Evolutionary conservation across 352 stramenopile species (phyloP).

Genomic region (Phytophthora rubi): DNA sequence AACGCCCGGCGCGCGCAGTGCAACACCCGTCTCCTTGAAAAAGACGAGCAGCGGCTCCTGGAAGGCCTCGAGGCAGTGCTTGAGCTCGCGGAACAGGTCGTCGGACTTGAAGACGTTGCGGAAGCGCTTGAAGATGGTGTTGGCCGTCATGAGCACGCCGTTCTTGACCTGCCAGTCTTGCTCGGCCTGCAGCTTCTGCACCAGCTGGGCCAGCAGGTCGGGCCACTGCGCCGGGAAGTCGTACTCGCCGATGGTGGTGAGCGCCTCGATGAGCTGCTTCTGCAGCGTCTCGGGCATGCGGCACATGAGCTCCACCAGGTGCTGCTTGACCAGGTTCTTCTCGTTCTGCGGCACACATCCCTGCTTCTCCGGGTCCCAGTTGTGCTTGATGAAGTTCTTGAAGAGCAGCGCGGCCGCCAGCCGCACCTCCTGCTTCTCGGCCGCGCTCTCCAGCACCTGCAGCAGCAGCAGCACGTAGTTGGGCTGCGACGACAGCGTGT

Average conservation of each 20-base stretch:
- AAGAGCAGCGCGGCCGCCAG: slow-evolving; percentile 89
- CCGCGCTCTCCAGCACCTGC: slow-evolving; percentile 71
- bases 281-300: slow-evolving; percentile 93
- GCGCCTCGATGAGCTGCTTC: slow-evolving; percentile 96
- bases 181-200: slow-evolving; percentile 92
- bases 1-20: slow-evolving; percentile 49
- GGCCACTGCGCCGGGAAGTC: slow-evolving; percentile 99
- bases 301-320: slow-evolving; percentile 99
- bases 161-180: slow-evolving; percentile 93
- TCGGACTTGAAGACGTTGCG: slow-evolving; percentile 97
- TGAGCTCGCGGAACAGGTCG: slow-evolving; percentile 94
- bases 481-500: slow-evolving; percentile 59
- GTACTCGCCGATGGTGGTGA: slow-evolving; percentile 96
- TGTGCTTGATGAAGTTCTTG: slow-evolving; percentile 99
- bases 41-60: slow-evolving; percentile 84
- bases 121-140: slow-evolving; percentile 98
- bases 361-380: slow-evolving; percentile 93
- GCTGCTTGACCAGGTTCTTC: slow-evolving; percentile 95
- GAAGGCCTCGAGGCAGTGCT: slow-evolving; percentile 95
- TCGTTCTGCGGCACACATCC: slow-evolving; percentile 82
- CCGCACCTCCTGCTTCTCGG: slow-evolving; percentile 69
- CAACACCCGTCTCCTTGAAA: slow-evolving; percentile 74
- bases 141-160: slow-evolving; percentile 97
- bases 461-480: slow-evolving; percentile 80
- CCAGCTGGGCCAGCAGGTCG: slow-evolving; percentile 94